Percentiles rank a stretch among this genome's conserved stretches.
phyloP scores from a whole-genome alignment of 305 asterid genomes.

The Petunia hybrid region DNA sequence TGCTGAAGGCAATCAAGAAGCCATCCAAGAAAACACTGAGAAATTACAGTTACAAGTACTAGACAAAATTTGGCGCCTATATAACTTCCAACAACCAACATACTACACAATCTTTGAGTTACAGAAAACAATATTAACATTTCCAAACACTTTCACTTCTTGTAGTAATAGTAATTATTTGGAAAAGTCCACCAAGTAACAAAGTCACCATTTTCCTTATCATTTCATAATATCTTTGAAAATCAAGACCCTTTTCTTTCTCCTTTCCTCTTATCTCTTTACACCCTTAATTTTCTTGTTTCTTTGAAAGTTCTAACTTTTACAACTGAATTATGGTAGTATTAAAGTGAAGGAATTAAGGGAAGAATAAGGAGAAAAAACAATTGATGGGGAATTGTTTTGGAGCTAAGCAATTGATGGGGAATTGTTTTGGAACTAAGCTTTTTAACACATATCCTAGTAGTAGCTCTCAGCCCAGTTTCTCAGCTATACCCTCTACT shows the following conservation, averaged over 20 bases:
- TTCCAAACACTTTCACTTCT: background rate
- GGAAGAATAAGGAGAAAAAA: background rate
- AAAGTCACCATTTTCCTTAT: background rate
- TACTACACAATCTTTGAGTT: background rate
- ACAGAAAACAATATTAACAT: background rate
- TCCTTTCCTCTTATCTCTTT: background rate
- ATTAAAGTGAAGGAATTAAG: background rate
- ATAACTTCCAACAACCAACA: background rate
- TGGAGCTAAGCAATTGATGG: slow-evolving; percentile 45
- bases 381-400: slow-evolving; percentile 60
- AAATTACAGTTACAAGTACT: background rate
- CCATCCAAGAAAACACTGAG: background rate
- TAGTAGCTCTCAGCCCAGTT: slow-evolving; percentile 42
- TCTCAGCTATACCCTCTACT: slow-evolving; percentile 38
- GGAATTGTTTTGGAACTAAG: slow-evolving; percentile 66
- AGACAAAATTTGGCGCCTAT: background rate
- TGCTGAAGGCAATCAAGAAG: background rate
- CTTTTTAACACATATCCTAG: slow-evolving; percentile 48
- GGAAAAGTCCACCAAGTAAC: background rate
- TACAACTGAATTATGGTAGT: background rate
- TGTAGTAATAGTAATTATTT: background rate
- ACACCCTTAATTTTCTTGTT: slow-evolving; percentile 6
- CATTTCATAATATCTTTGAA: slow-evolving; percentile 1
- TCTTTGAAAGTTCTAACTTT: background rate
- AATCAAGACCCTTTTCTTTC: background rate